These are phyloP conservation scores for Exophiala calicioides DNA, from an alignment of 2,329 filamentous ascomycete genomes.

Conservation along the genomic window DNA sequence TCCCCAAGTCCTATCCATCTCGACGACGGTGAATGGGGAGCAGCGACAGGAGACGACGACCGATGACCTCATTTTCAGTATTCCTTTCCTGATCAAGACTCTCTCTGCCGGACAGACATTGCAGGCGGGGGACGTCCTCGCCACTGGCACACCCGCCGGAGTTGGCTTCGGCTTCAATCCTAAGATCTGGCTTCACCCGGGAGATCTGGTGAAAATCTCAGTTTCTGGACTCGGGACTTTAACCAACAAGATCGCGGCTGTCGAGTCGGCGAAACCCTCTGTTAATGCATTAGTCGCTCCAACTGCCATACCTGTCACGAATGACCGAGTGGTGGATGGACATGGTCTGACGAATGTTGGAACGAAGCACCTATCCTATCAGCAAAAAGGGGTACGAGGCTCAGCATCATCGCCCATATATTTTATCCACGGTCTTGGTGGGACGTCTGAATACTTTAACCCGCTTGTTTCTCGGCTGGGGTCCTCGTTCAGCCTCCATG, in stretches of 20 bases:
- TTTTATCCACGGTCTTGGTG: slow-evolving; percentile 60
- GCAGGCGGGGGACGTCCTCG: slow-evolving; percentile 53
- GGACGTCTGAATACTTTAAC: slow-evolving; percentile 46
- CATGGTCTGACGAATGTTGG: slow-evolving; percentile 43
- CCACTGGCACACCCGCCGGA: slow-evolving; percentile 47
- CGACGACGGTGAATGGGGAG: slow-evolving; percentile 55
- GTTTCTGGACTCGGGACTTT: slow-evolving; percentile 45
- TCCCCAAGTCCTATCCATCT: slow-evolving; percentile 43
- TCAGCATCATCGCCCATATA: slow-evolving; percentile 38
- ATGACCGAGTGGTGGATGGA: slow-evolving; percentile 34
- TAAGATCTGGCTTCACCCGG: slow-evolving; percentile 41
- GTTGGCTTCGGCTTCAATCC: slow-evolving; percentile 50
- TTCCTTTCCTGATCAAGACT: slow-evolving; percentile 50
- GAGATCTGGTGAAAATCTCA: slow-evolving; percentile 44
- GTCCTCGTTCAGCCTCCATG: slow-evolving; percentile 40
- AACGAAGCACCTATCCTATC: slow-evolving; percentile 46
- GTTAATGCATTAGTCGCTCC: slow-evolving; percentile 25
- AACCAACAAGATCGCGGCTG: slow-evolving; percentile 42
- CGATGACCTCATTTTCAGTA: slow-evolving; percentile 53
- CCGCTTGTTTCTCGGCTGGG: slow-evolving; percentile 46
- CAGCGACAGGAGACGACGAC: slow-evolving; percentile 52
- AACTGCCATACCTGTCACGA: slow-evolving; percentile 13
- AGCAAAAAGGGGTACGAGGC: slow-evolving; percentile 34
- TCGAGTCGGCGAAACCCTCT: slow-evolving; percentile 28
- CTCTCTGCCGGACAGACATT: slow-evolving; percentile 54